A percentile compares a stretch with the other conserved stretches of the same genome.
Conservation (phyloP, 139 green algal species). For the Picochlorum sp. region DNA sequence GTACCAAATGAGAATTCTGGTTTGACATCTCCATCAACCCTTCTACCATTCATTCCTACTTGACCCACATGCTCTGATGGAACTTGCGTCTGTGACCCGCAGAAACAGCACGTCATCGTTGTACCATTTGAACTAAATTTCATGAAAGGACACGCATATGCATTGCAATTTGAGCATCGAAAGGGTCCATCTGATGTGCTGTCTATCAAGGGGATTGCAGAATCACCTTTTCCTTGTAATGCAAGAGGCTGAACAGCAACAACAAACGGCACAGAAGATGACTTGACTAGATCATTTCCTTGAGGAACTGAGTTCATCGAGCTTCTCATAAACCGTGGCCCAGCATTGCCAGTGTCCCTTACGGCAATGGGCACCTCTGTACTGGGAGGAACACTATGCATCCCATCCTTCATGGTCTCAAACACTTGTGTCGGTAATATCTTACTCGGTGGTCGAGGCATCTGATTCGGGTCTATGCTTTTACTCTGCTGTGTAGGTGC, state of each 20-base stretch:
- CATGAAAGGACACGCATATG: slow-evolving; percentile 87
- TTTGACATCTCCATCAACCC: slow-evolving; percentile 51
- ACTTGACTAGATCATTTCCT: slow-evolving; percentile 61
- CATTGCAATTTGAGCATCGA: slow-evolving; percentile 73
- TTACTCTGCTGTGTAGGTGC: not conserved
- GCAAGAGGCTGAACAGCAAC: slow-evolving; percentile 77
- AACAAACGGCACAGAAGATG: slow-evolving; percentile 70
- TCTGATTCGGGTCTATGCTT: slow-evolving; percentile 4
- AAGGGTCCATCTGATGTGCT: slow-evolving; percentile 72
- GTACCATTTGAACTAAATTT: slow-evolving; percentile 48
- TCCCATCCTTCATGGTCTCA: slow-evolving; percentile 47
- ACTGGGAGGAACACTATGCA: slow-evolving; percentile 32
- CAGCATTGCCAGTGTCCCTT: slow-evolving; percentile 61
- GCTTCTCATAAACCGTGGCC: slow-evolving; percentile 68
- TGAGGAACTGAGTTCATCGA: slow-evolving; percentile 72
- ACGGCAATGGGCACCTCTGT: slow-evolving; percentile 37
- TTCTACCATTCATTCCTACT: slow-evolving; percentile 52
- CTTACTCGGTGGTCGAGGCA: not conserved
- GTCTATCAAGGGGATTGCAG: slow-evolving; percentile 61
- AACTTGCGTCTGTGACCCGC: slow-evolving; percentile 33
- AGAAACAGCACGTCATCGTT: slow-evolving; percentile 79
- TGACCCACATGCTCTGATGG: slow-evolving; percentile 67
- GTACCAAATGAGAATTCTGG: slow-evolving; percentile 60
- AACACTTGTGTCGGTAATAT: slow-evolving; percentile 37
- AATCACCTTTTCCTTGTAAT: slow-evolving; percentile 58